A percentile compares a stretch with the other conserved stretches of the same genome.
These are phyloP conservation scores for Fomitopsis pulvina DNA, from an alignment of 768 basidiomycete species.

Conservation along the genomic window DNA sequence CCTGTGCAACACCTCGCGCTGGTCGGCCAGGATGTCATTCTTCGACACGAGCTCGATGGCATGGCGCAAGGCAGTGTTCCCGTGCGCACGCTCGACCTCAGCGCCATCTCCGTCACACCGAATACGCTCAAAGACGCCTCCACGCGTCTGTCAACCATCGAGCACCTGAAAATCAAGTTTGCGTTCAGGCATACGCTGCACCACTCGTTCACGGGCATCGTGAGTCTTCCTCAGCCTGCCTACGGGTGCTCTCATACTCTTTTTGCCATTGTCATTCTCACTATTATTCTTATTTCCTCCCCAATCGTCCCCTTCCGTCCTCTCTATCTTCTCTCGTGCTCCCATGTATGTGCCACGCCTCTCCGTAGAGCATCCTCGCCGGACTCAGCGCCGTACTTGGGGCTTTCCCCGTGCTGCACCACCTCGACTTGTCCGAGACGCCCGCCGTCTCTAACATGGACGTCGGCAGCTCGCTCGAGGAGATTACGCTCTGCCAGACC, in stretches of 20 bases:
- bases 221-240: conserved; percentile 30
- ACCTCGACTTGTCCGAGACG: conserved; percentile 58
- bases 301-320: not conserved
- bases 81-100: conserved; percentile 50
- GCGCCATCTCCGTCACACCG: conserved; percentile 53
- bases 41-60: conserved; percentile 41
- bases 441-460: conserved; percentile 37
- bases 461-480: conserved; percentile 35
- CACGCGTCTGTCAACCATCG: conserved; percentile 40
- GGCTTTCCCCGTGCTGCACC: conserved; percentile 40
- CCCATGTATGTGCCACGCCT: not conserved
- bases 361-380: conserved; percentile 44
- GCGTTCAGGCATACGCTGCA: conserved; percentile 63
- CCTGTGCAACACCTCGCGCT: conserved; percentile 52
- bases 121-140: conserved; percentile 50
- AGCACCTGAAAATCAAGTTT: conserved; percentile 47
- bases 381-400: conserved; percentile 53
- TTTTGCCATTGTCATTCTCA: not conserved
- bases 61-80: conserved; percentile 44
- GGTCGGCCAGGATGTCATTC: conserved; percentile 50
- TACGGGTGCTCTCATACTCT: not conserved
- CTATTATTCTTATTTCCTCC: not conserved
- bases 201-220: conserved; percentile 57
- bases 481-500: conserved; percentile 43
- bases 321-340: not conserved